Percentiles rank a stretch among this genome's conserved stretches.
Conservation (phyloP, 352 stramenopile species). For the Phytophthora podocarpi region DNA sequence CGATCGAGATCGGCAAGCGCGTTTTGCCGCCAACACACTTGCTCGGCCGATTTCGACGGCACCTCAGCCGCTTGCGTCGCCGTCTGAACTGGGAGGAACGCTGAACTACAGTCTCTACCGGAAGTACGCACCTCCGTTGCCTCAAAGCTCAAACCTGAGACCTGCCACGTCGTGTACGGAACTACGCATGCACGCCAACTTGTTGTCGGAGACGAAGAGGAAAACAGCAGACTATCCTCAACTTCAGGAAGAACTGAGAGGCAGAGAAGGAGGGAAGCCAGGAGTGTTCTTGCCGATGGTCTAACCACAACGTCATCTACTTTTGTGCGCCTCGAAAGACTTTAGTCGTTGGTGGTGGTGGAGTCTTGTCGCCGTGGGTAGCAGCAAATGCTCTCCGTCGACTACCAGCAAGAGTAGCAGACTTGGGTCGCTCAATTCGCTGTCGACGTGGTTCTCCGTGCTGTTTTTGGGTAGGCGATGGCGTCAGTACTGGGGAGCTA, state of each 20-base stretch:
- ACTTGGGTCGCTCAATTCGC: constrained; percentile 18
- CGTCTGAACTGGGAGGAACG: constrained; percentile 4
- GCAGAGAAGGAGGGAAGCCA: constrained; percentile 5
- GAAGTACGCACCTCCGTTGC: constrained; percentile 38
- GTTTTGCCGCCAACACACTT: constrained; percentile 45
- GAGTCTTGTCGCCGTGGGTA: too few species aligned
- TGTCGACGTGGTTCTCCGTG: not conserved
- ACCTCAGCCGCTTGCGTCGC: not conserved
- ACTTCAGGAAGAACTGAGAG: constrained; percentile 14
- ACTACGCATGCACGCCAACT: constrained; percentile 38
- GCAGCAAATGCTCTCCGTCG: constrained; percentile 1
- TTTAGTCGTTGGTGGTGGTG: too few species aligned
- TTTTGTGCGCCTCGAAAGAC: not conserved
- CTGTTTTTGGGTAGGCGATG: not conserved
- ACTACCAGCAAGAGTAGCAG: constrained; percentile 3
- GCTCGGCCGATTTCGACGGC: constrained; percentile 43
- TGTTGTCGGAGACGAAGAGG: constrained; percentile 34
- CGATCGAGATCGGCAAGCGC: constrained; percentile 46
- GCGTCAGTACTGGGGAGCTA: constrained; percentile 10
- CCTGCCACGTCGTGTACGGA: constrained; percentile 42
- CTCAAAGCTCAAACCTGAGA: constrained; percentile 11
- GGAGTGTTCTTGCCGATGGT: constrained; percentile 27
- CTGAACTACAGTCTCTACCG: constrained; percentile 45
- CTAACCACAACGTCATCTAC: constrained; percentile 4
- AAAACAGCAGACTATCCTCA: constrained; percentile 15